These are phyloP conservation scores for Aspergillus spinulosporus DNA, from an alignment of 2,329 filamentous ascomycete genomes.

Conservation along the genomic window DNA sequence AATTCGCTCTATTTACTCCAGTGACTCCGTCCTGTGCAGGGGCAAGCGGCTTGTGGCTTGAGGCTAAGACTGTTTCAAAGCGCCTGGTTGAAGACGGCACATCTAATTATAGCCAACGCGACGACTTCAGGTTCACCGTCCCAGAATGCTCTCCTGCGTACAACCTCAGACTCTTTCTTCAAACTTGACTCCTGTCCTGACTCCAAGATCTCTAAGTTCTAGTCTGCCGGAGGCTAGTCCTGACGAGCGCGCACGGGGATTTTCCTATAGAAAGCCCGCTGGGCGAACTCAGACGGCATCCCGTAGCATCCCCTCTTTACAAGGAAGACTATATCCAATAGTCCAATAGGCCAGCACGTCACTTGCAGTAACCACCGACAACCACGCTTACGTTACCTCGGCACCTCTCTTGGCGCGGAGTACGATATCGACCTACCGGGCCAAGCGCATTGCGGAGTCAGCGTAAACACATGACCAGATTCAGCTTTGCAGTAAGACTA, in stretches of 20 bases:
- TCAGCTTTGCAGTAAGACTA: neutral
- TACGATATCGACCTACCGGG: neutral
- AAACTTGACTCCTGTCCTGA: no score
- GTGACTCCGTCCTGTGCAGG: no score
- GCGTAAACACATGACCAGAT: neutral
- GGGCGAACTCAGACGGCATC: neutral
- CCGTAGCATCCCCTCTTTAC: neutral
- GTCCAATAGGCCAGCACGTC: neutral
- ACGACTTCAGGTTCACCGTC: neutral
- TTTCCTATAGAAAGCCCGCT: neutral
- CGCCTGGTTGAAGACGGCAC: neutral
- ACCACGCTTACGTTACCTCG: neutral
- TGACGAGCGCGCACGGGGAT: neutral
- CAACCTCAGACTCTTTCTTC: no score
- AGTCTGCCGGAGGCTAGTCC: neutral
- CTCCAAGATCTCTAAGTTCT: no score
- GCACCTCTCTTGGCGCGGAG: neutral
- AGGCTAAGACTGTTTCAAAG: neutral
- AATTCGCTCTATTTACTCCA: no score
- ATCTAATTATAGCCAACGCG: neutral
- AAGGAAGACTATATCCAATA: constrained; percentile 6
- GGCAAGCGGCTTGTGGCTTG: neutral
- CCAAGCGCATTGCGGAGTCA: neutral
- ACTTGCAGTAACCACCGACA: neutral
- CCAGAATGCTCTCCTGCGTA: neutral